phyloP scores from a whole-genome alignment of 2,329 filamentous ascomycete genomes.

The Coniosporium tulheliwenetii region DNA sequence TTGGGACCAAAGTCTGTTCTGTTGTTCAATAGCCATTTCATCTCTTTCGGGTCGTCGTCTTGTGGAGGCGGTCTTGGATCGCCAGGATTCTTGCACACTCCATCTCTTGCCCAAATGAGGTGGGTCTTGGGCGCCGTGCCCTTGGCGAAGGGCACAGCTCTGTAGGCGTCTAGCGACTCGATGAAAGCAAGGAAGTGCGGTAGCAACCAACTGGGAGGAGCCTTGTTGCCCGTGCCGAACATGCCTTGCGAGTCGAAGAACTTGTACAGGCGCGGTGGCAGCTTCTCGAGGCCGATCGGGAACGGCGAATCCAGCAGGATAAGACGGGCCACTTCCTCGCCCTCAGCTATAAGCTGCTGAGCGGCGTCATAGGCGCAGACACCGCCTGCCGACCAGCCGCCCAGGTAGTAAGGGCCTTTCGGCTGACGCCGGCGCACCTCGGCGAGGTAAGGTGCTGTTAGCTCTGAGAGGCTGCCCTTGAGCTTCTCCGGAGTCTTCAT shows the following conservation, averaged over 20 bases:
- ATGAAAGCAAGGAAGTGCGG: constrained; percentile 36
- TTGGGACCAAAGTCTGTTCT: constrained; percentile 31
- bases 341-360: constrained; percentile 7
- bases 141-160: constrained; percentile 14
- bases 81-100: constrained; percentile 20
- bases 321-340: constrained; percentile 11
- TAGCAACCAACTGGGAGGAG: constrained; percentile 24
- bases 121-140: constrained; percentile 23
- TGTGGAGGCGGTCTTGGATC: constrained; percentile 20
- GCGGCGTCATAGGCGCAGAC: constrained; percentile 42
- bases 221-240: neutral
- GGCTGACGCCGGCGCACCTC: constrained; percentile 33
- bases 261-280: constrained; percentile 13
- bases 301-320: constrained; percentile 15
- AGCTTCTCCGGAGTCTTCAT: constrained; percentile 14
- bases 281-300: constrained; percentile 37
- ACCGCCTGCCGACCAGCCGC: constrained; percentile 65
- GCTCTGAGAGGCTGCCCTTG: constrained; percentile 16
- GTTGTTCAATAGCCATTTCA: constrained; percentile 33
- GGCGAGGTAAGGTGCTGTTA: constrained; percentile 15
- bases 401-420: constrained; percentile 44
- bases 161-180: constrained; percentile 29
- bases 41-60: constrained; percentile 28
- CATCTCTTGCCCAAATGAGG: constrained; percentile 32
- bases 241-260: constrained; percentile 1